Base-by-base conservation (phyloP, 1,284 basidiomycete genomes). In the Tilletia walkeri region DNA sequence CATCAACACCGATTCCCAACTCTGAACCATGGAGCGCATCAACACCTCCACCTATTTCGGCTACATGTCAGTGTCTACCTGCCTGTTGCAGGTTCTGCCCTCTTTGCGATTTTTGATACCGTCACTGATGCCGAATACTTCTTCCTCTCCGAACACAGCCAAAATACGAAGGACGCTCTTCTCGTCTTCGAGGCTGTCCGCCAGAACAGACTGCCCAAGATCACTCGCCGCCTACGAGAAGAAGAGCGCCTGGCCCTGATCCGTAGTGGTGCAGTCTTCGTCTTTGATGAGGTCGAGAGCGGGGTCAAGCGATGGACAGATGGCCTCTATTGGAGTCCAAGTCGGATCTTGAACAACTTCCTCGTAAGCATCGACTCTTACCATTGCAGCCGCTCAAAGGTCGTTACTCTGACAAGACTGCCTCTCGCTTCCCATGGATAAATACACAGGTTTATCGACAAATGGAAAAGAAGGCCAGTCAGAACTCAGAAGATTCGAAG, bases 301-400 rank as follows among this genome's bases (percentile, higher is more conserved):
- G 94, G 94, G 48, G 98, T 99, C 87, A 97, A 96, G 86, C 88
- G 95, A 66, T 98, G 95, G 95, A 99, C 95, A 0, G 95, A 99
- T 85, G 95, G 95, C 4, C 90, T 93, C 83, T 91, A 92, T 80
- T 98, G 95, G 95, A 91, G 90, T 20, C 91, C 91, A 0, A 92
- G 90, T 71, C 87, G 93, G 66, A 94, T 97, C 56, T 86, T 97
- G 63, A 93, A 92, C 80, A 98, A 98, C 85, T 98, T 97, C 83
- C 86, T 98, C 75, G 90, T 91, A 77, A 73, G 88, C 84, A 18
- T 14, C 41, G 41, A 7, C 14, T 45, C 41, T 45, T 45, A 0
- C 41, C 14, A 9, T 9, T 7, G 6, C 41, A 14, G 14, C 41
- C 41, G 6, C 41, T 7, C 38, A 45, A 67, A 7, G 38, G 12